Conservation (phyloP, 1,139 yeast genomes). For the Yamadazyma pseudoaaseri region DNA sequence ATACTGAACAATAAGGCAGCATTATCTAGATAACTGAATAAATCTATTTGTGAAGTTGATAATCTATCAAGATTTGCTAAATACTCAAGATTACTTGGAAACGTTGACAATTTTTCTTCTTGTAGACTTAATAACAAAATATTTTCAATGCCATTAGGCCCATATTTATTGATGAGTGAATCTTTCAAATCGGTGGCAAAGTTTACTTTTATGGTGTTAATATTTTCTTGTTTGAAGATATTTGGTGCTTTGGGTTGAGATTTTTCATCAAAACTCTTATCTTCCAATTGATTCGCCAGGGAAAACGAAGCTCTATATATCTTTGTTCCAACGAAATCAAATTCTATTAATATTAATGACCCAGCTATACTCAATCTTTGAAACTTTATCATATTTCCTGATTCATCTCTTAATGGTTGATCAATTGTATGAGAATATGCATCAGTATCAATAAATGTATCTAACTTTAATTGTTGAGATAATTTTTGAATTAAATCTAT, state of each 20-base stretch:
- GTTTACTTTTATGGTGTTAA: constrained; percentile 14
- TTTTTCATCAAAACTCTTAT: constrained; percentile 2
- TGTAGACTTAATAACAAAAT: constrained; percentile 30
- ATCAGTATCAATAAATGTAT: constrained; percentile 43
- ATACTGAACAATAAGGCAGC: constrained; percentile 29
- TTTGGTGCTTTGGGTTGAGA: constrained; percentile 3
- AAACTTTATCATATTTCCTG: constrained; percentile 13
- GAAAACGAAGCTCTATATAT: constrained; percentile 35
- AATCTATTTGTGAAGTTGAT: constrained; percentile 30
- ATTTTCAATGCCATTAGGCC: constrained; percentile 18
- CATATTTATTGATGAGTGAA: constrained; percentile 15
- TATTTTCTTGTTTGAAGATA: constrained; percentile 8
- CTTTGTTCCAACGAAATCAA: constrained; percentile 33
- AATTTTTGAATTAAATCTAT: constrained; percentile 40
- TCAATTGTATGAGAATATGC: constrained; percentile 28
- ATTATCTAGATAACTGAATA: constrained; percentile 32
- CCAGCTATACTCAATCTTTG: constrained; percentile 44
- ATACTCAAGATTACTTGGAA: constrained; percentile 37
- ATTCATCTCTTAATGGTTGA: constrained; percentile 17
- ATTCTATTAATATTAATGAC: constrained; percentile 40
- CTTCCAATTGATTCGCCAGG: constrained; percentile 29
- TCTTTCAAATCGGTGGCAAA: constrained; percentile 11
- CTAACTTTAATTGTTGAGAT: constrained; percentile 42
- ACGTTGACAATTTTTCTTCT: constrained; percentile 22
- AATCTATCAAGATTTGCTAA: constrained; percentile 38